A percentile compares a stretch with the other conserved stretches of the same genome.
phyloP scores from a whole-genome alignment of 2,329 filamentous ascomycete species.

The Ophiostoma sp. region DNA sequence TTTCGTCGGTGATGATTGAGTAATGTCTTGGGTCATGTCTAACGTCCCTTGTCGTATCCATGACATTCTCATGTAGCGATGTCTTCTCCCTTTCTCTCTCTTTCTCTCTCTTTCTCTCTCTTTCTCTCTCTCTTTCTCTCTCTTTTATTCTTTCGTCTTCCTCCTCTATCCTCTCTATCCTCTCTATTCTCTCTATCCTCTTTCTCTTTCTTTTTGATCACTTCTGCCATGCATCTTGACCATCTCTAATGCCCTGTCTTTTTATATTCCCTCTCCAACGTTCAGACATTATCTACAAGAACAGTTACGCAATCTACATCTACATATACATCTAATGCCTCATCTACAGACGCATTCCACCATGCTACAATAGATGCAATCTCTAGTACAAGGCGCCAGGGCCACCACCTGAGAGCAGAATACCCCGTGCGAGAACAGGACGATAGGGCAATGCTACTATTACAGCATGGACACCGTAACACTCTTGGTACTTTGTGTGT shows the following conservation, averaged over 20 bases:
- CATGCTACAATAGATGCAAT: background rate
- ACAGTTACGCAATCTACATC: background rate
- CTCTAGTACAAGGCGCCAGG: background rate
- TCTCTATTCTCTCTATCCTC: background rate
- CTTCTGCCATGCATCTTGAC: too few species aligned
- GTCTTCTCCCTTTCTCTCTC: too few species aligned
- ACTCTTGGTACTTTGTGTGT: background rate
- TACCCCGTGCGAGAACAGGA: background rate
- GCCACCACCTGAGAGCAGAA: background rate
- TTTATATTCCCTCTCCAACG: background rate
- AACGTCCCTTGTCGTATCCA: too few species aligned
- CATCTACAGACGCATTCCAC: constrained; percentile 4
- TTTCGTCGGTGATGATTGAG: background rate
- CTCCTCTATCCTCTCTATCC: background rate
- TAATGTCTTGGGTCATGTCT: background rate
- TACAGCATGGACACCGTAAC: constrained; percentile 3
- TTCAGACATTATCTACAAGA: background rate
- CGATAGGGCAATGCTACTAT: background rate
- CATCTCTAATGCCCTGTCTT: background rate
- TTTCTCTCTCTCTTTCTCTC: background rate
- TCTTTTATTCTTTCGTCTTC: background rate
- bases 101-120: background rate
- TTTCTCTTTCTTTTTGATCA: too few species aligned
- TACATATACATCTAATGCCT: background rate
- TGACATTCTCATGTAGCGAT: too few species aligned